phyloP scores from a whole-genome alignment of 225 moss, liverwort and hornwort genomes.

The Climacium dendroides region DNA sequence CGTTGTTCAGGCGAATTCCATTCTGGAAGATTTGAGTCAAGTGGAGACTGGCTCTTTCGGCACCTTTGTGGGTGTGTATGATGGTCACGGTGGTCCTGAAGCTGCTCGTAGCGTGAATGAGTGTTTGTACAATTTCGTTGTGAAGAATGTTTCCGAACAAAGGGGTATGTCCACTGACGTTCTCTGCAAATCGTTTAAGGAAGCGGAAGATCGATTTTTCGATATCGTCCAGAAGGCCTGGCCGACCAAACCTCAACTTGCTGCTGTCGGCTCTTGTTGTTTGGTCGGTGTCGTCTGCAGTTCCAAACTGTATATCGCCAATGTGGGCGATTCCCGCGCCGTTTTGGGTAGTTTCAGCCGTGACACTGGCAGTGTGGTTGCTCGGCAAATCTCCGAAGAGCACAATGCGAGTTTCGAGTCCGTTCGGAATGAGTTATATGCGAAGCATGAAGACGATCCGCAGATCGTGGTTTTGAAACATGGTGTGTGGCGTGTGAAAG shows the following conservation, averaged over 20 bases:
- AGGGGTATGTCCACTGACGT: conserved; percentile 66
- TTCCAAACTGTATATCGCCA: conserved; percentile 80
- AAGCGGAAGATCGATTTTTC: conserved; percentile 69
- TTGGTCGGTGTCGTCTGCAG: conserved; percentile 65
- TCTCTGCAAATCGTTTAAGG: conserved; percentile 58
- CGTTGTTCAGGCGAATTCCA: conserved; percentile 88
- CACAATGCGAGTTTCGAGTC: conserved; percentile 95
- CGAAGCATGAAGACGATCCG: conserved; percentile 77
- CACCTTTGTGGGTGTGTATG: conserved; percentile 89
- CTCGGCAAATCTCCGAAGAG: conserved; percentile 67
- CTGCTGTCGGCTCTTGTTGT: conserved; percentile 88
- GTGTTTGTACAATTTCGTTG: neutral
- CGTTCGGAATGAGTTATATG: conserved; percentile 66
- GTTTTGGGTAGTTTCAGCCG: conserved; percentile 57
- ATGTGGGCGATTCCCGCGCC: conserved; percentile 86
- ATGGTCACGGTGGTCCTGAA: conserved; percentile 97
- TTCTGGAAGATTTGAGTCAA: conserved; percentile 86
- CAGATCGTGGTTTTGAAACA: conserved; percentile 94
- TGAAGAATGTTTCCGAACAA: conserved; percentile 40
- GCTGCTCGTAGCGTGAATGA: conserved; percentile 85
- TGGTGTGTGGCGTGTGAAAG: conserved; percentile 97
- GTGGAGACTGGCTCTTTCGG: conserved; percentile 83
- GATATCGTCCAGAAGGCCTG: conserved; percentile 58
- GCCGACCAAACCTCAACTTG: conserved; percentile 79
- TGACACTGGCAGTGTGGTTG: neutral